phyloP scores from a whole-genome alignment of 2,329 filamentous ascomycete species.

The Colletotrichum destructivum region DNA sequence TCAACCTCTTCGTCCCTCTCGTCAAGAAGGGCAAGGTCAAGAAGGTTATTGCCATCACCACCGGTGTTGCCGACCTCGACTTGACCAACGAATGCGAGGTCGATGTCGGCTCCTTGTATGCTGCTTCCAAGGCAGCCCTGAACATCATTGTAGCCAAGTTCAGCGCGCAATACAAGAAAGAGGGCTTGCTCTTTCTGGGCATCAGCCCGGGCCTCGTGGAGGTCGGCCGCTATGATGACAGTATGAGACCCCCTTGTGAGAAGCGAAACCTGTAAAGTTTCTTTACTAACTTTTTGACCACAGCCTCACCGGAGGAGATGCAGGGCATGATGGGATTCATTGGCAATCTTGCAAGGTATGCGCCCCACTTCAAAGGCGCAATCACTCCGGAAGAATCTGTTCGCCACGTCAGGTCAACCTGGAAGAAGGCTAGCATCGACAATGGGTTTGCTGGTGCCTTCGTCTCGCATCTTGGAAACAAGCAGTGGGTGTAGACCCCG shows the following conservation, averaged over 20 bases:
- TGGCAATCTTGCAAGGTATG: neutral
- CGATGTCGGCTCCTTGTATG: conserved; percentile 52
- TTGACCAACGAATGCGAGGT: neutral
- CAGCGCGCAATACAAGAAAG: conserved; percentile 61
- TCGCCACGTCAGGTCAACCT: neutral
- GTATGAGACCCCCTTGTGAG: neutral
- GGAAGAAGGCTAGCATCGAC: neutral
- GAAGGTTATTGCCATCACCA: neutral
- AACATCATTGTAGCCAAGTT: conserved; percentile 70
- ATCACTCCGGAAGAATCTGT: neutral
- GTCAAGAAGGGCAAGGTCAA: conserved; percentile 60
- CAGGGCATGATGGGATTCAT: neutral
- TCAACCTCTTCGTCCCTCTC: conserved; percentile 68
- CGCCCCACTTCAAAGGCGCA: neutral
- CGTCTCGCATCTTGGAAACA: neutral
- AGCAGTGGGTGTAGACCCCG: neutral
- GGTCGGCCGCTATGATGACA: conserved; percentile 48
- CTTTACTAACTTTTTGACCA: neutral
- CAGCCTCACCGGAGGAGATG: neutral
- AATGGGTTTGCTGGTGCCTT: neutral
- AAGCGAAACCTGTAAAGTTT: no score
- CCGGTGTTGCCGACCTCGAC: neutral
- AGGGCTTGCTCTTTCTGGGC: conserved; percentile 67
- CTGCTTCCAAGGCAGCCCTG: conserved; percentile 65
- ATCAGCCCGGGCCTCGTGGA: conserved; percentile 69